Evolutionary conservation across 768 basidiomycete genomes (phyloP), one percentile per base, ranked within the genome.

Genomic region (Mycena rebaudengoi): DNA sequence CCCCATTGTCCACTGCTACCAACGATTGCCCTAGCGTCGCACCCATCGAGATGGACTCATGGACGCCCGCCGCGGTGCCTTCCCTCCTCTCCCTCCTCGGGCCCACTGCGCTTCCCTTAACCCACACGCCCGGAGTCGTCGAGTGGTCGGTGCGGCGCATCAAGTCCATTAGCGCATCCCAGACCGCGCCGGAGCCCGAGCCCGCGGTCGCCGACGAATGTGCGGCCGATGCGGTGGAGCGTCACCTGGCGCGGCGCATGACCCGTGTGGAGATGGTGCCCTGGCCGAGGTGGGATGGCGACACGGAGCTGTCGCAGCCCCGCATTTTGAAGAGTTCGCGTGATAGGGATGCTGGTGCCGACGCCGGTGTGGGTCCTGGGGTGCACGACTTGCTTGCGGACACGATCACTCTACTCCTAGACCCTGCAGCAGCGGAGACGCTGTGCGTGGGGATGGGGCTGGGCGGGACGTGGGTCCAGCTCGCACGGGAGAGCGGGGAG

Each of bases 111-210:
- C 73, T 91, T 29, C 86, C 90, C 1, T 66, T 84, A 49, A 90
- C 91, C 0, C 90, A 91, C 68, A 83, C 80, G 4, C 79, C 87
- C 3, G 89, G 88, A 12, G 75, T 91, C 46, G 85, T 90, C 49
- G 91, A 92, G 74, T 82, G 78, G 29, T 88, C 88, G 1, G 83
- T 88, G 56, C 82, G 91, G 16, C 80, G 83, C 26, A 78, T 93
- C 71, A 79, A 80, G 56, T 75, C 81, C 11, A 72, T 88, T 62
- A 67, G 76, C 2, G 73, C 76, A 7, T 84, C 85, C 77, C 14
- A 60, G 70, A 10, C 51, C 72, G n/a, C n/a, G n/a, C n/a, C n/a
- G n/a, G n/a, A n/a, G n/a, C n/a, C n/a, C n/a, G n/a, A n/a, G n/a
- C 14, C 64, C 61, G 56, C 73, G 65, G 14, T 70, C 72, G 5